These are phyloP conservation scores for Amauroascus niger DNA, from an alignment of 2,329 filamentous ascomycete species.

Conservation along the genomic window DNA sequence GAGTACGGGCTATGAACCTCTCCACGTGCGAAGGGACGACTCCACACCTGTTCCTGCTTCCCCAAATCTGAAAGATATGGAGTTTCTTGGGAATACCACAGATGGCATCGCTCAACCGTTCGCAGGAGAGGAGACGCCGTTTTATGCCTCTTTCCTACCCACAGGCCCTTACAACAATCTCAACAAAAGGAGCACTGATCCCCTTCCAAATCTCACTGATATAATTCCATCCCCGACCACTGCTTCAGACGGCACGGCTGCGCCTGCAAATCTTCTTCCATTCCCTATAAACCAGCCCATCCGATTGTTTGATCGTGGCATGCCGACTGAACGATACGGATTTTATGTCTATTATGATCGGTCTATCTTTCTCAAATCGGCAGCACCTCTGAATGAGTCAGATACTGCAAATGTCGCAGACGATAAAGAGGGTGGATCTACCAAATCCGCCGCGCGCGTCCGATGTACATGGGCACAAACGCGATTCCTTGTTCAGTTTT, in stretches of 20 bases:
- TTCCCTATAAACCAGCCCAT: conserved; percentile 62
- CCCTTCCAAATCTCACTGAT: conserved; percentile 40
- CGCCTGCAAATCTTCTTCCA: conserved; percentile 62
- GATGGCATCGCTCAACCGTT: conserved; percentile 62
- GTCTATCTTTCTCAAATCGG: conserved; percentile 66
- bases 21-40: conserved; percentile 20
- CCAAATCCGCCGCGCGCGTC: conserved; percentile 37
- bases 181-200: conserved; percentile 15
- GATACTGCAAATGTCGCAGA: conserved; percentile 32
- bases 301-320: conserved; percentile 72
- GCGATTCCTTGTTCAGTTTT: conserved; percentile 53
- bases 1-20: neutral
- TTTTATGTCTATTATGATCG: conserved; percentile 91
- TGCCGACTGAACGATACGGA: conserved; percentile 75
- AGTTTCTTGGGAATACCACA: conserved; percentile 76
- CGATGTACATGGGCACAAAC: conserved; percentile 54
- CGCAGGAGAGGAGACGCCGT: conserved; percentile 76
- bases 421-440: conserved; percentile 44
- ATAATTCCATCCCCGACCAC: conserved; percentile 56
- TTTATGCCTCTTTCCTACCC: conserved; percentile 66
- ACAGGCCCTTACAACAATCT: conserved; percentile 24
- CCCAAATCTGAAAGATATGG: conserved; percentile 55
- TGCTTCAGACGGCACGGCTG: conserved; percentile 60
- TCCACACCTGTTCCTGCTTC: conserved; percentile 40
- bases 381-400: conserved; percentile 39